These are phyloP conservation scores for Silene uniflora DNA, from an alignment of 148 eudicot species.

Conservation along the genomic window DNA sequence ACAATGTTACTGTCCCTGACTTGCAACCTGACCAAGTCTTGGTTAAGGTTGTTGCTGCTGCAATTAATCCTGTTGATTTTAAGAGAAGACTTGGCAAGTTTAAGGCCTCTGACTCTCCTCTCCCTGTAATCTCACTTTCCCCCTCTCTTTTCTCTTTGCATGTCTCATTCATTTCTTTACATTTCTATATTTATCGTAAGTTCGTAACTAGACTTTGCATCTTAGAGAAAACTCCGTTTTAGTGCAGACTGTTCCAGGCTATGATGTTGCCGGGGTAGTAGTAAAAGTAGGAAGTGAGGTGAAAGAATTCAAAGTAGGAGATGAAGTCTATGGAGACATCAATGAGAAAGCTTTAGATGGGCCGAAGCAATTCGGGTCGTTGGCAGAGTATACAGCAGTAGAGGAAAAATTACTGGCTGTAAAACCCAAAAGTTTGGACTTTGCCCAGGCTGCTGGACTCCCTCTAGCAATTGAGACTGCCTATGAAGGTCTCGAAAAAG, in stretches of 20 bases:
- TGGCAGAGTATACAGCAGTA: slow-evolving; percentile 87
- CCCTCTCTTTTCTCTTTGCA: not conserved
- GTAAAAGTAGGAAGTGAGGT: slow-evolving; percentile 82
- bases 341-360: slow-evolving; percentile 61
- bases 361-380: slow-evolving; percentile 76
- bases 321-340: slow-evolving; percentile 86
- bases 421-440: slow-evolving; percentile 73
- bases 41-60: slow-evolving; percentile 84
- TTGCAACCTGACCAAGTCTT: slow-evolving; percentile 73
- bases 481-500: slow-evolving; percentile 81
- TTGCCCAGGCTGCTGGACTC: slow-evolving; percentile 75
- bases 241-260: slow-evolving; percentile 82
- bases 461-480: slow-evolving; percentile 94
- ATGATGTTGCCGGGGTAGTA: slow-evolving; percentile 85
- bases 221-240: slow-evolving; percentile 15
- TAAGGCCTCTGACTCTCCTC: slow-evolving; percentile 91
- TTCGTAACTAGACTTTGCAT: too few relatives aligned
- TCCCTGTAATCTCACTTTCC: slow-evolving; percentile 52
- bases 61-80: slow-evolving; percentile 85
- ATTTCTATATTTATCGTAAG: too few relatives aligned
- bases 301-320: slow-evolving; percentile 69
- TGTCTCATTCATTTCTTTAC: too few relatives aligned
- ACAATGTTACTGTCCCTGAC: slow-evolving; percentile 61
- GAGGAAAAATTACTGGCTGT: slow-evolving; percentile 78
- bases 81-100: slow-evolving; percentile 77